phyloP scores from a whole-genome alignment of 2,329 filamentous ascomycete species.

The Emmonsia crescens region DNA sequence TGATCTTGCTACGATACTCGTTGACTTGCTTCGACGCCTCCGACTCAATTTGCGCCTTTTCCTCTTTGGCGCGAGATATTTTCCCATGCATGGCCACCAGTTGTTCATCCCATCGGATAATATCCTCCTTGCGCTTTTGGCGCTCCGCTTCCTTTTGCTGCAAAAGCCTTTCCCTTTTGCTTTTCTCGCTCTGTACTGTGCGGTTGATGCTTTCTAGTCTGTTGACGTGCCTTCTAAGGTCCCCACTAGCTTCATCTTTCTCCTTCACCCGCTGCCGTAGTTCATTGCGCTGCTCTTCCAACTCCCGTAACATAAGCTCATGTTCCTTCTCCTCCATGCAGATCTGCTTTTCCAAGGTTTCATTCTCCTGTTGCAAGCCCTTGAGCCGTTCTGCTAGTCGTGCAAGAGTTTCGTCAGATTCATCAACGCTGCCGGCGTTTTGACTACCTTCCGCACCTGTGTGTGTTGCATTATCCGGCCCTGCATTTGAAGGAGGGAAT shows the following conservation, averaged over 20 bases:
- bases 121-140: conserved; percentile 50
- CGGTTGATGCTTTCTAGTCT: conserved; percentile 73
- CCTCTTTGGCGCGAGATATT: conserved; percentile 33
- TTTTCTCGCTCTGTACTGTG: conserved; percentile 64
- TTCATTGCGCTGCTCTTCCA: conserved; percentile 68
- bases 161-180: conserved; percentile 59
- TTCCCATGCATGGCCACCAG: conserved; percentile 42
- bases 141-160: conserved; percentile 51
- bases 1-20: conserved; percentile 35
- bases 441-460: conserved; percentile 30
- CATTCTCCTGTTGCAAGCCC: conserved; percentile 67
- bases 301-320: conserved; percentile 51
- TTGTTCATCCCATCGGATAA: conserved; percentile 47
- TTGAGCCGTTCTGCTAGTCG: conserved; percentile 76
- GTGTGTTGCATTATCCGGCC: conserved; percentile 28
- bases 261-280: conserved; percentile 70
- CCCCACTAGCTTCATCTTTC: conserved; percentile 81
- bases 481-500: conserved; percentile 53
- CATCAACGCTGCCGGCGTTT: conserved; percentile 32
- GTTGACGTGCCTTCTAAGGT: conserved; percentile 69
- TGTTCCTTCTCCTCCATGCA: conserved; percentile 59
- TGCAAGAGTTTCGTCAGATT: conserved; percentile 57
- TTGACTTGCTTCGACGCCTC: conserved; percentile 30
- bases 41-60: conserved; percentile 32
- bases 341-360: conserved; percentile 62